phyloP scores from a whole-genome alignment of 1,284 basidiomycete species.

The Sporisorium sorghi region DNA sequence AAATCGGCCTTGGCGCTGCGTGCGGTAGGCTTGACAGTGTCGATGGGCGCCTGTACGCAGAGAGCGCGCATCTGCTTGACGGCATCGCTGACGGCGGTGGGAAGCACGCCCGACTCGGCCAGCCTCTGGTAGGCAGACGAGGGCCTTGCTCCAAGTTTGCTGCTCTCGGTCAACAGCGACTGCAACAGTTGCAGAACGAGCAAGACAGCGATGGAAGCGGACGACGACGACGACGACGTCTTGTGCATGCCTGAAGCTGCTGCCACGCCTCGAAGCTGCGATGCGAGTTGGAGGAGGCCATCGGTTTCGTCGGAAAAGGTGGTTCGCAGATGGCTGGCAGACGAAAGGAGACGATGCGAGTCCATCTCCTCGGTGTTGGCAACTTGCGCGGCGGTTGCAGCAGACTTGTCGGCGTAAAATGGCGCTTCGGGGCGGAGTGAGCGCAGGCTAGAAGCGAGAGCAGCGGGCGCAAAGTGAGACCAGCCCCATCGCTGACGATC shows the following conservation, averaged over 20 bases:
- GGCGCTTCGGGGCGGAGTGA: constrained; percentile 24
- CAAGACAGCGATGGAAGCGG: constrained; percentile 13
- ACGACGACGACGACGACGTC: constrained; percentile 13
- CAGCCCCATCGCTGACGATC: constrained; percentile 38
- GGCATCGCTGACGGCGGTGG: constrained; percentile 36
- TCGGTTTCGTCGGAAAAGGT: constrained; percentile 42
- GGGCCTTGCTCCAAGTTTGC: constrained; percentile 4
- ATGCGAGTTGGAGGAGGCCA: constrained; percentile 41
- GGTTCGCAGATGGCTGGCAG: constrained; percentile 41
- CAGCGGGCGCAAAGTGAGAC: constrained; percentile 37
- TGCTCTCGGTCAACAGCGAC: constrained; percentile 22
- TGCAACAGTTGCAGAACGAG: constrained; percentile 41
- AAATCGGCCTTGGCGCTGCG: constrained; percentile 36
- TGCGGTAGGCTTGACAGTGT: constrained; percentile 1
- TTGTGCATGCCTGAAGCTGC: constrained; percentile 10
- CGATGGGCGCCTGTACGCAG: constrained; percentile 44
- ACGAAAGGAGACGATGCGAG: constrained; percentile 37
- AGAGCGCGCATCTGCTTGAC: constrained; percentile 37
- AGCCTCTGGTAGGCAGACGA: constrained; percentile 31
- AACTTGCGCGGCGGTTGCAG: constrained; percentile 28
- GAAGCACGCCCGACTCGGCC: constrained; percentile 43
- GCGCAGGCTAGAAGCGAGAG: constrained; percentile 26
- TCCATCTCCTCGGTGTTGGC: constrained; percentile 47
- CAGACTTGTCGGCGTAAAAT: constrained; percentile 27
- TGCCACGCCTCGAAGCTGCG: constrained; percentile 25